Evolutionary conservation across 352 stramenopile genomes (phyloP).

Genomic region (Plasmopara muralis): DNA sequence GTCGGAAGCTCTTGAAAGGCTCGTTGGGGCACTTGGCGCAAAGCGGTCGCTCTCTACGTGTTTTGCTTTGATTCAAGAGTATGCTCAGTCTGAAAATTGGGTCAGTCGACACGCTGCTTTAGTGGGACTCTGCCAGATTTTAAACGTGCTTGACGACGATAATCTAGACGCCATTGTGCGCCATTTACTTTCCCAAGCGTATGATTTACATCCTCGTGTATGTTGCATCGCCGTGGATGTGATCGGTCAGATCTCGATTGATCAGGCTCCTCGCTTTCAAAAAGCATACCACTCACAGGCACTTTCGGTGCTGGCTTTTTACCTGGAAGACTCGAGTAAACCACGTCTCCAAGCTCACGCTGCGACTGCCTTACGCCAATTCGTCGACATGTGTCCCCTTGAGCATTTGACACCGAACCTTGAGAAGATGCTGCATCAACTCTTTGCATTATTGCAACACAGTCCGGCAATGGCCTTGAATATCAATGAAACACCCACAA

Average conservation of each 20-base stretch:
- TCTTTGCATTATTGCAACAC: constrained; percentile 64
- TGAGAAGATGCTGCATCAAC: constrained; percentile 57
- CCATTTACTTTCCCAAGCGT: constrained; percentile 57
- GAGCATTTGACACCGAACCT: constrained; percentile 65
- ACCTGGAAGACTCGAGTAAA: constrained; percentile 52
- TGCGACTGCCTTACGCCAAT: constrained; percentile 69
- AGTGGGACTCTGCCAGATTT: constrained; percentile 75
- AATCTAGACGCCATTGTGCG: constrained; percentile 66
- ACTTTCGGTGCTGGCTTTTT: constrained; percentile 53
- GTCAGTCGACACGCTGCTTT: constrained; percentile 69
- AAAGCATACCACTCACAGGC: constrained; percentile 64
- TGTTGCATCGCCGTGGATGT: constrained; percentile 82
- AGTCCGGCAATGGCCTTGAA: constrained; percentile 9
- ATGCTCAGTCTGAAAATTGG: constrained; percentile 60
- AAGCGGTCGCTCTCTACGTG: constrained; percentile 70
- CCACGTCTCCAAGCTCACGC: constrained; percentile 69
- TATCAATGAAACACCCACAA: constrained; percentile 12
- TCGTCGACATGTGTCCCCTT: constrained; percentile 74
- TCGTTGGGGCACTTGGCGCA: constrained; percentile 56
- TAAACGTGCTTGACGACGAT: constrained; percentile 57
- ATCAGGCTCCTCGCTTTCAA: constrained; percentile 77
- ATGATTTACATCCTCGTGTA: constrained; percentile 68
- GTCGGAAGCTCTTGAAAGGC: constrained; percentile 66
- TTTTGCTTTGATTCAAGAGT: constrained; percentile 74
- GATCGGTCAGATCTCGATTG: constrained; percentile 69